phyloP scores from a whole-genome alignment of 257 asterid species.

The Ballota nigra region DNA sequence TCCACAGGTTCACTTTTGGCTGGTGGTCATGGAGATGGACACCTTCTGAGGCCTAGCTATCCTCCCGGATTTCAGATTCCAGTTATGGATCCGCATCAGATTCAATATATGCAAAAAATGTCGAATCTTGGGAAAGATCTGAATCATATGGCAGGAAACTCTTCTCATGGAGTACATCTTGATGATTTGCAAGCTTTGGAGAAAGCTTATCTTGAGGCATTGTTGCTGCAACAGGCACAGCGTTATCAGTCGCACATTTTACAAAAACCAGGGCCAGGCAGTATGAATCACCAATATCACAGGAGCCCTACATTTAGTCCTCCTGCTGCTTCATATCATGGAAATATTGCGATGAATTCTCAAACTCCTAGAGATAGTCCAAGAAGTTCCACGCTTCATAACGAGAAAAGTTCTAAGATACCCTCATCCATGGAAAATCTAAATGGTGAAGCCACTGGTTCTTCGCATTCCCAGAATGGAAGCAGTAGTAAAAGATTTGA shows the following conservation, averaged over 20 bases:
- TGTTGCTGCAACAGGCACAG: constrained; percentile 56
- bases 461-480: constrained; percentile 38
- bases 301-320: constrained; percentile 35
- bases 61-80: constrained; percentile 46
- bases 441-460: constrained; percentile 39
- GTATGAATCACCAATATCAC: constrained; percentile 37
- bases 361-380: constrained; percentile 35
- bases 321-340: constrained; percentile 32
- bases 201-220: constrained; percentile 64
- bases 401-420: constrained; percentile 38
- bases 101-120: constrained; percentile 39
- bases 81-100: constrained; percentile 41
- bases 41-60: constrained; percentile 35
- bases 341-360: constrained; percentile 28
- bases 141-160: constrained; percentile 30
- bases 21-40: constrained; percentile 42
- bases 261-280: constrained; percentile 36
- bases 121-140: constrained; percentile 34
- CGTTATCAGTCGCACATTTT: constrained; percentile 43
- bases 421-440: constrained; percentile 32
- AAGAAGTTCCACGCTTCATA: constrained; percentile 38
- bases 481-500: constrained; percentile 39
- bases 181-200: constrained; percentile 57
- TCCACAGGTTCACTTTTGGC: constrained; percentile 46
- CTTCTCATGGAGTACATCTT: constrained; percentile 39